These are phyloP conservation scores for Phragmites australis DNA, from an alignment of 176 grass and related monocot genomes.

Conservation along the genomic window DNA sequence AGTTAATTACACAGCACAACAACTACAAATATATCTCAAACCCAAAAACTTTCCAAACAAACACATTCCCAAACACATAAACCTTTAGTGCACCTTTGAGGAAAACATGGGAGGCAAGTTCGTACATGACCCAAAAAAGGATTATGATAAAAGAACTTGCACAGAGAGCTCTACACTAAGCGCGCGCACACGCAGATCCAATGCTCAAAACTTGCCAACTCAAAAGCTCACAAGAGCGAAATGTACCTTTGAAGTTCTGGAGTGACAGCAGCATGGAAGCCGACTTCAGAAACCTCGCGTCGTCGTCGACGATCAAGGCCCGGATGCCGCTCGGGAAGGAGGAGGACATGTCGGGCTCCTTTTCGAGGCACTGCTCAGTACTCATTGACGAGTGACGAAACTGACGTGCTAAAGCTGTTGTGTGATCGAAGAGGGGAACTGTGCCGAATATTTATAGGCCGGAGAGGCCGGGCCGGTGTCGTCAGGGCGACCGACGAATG, in stretches of 20 bases:
- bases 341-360: background rate
- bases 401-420: too few relatives aligned
- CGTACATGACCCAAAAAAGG: background rate
- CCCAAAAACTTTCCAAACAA: background rate
- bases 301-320: background rate
- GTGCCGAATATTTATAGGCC: background rate
- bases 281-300: background rate
- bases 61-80: background rate
- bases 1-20: too few relatives aligned
- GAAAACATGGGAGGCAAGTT: background rate
- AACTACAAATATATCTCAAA: too few relatives aligned
- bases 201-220: background rate
- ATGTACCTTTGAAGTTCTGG: slow-evolving; percentile 15
- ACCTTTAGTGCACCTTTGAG: background rate
- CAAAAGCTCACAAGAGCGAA: background rate
- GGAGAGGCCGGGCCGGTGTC: background rate
- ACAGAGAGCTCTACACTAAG: background rate
- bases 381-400: too few relatives aligned
- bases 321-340: slow-evolving; percentile 10
- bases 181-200: too few relatives aligned
- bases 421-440: background rate
- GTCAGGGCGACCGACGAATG: background rate
- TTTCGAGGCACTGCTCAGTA: background rate
- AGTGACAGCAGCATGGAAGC: background rate
- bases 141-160: too few relatives aligned